Base-by-base conservation (phyloP, 305 asterid genomes). In the Ajuga reptans region DNA sequence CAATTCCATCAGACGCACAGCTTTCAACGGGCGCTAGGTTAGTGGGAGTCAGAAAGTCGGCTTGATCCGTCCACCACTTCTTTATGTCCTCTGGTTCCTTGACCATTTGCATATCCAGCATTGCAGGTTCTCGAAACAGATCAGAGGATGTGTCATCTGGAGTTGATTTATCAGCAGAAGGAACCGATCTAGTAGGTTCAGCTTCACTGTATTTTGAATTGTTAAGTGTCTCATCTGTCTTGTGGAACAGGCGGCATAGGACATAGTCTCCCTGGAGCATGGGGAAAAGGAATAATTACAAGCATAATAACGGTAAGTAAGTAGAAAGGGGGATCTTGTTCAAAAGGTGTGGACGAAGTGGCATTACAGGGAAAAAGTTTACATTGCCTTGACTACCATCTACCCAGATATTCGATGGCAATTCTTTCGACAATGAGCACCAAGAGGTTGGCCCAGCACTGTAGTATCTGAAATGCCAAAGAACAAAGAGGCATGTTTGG, bases 161-260 rank as follows among this genome's bases (percentile, higher is more conserved):
- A 58, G 91, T 84, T 43, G 86, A 85, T 75, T 75, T 85, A 61
- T 71, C 69, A 16, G 83, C 73, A 49, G 79, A 72, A 58, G 88
- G 86, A 27, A 81, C 72, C 8, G 81, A 84, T 42, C 75, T 79
- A 16, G 69, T 73, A 46, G 68, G 81, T 51, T 79, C 85, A 61
- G 42, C 84, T 68, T 83, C 89, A 42, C 73, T 81, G 47, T 43
- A 75, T 59, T 87, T 82, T 6, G 53, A 78, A 77, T 70, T 65
- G 1, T 77, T 79, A 29, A 75, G 74, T 73, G 63, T 83, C 66
- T 79, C 94, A 58, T 83, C 86, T 34, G 79, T 73, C 81, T 85
- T 87, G 60, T 76, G 86, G 79, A 87, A 87, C 77, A 87, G 78
- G 64, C 91, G 95, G 80, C 95, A 87, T 46, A 87, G 79, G 41